Conservation (phyloP, 768 basidiomycete species). For the Gyrodon lividus region DNA sequence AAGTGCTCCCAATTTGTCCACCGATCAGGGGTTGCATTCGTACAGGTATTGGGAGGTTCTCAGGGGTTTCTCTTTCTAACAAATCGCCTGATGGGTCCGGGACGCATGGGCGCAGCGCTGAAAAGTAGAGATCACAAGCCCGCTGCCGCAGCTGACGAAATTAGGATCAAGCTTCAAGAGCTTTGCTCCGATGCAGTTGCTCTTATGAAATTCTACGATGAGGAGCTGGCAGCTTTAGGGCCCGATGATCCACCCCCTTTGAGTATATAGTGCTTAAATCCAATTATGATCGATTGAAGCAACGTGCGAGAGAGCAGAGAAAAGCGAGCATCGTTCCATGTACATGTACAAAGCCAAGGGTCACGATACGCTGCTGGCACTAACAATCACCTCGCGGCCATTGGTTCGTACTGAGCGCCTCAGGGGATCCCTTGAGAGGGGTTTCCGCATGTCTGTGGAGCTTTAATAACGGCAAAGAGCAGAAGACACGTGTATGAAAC, state of each 20-base stretch:
- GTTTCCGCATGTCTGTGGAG: conserved; percentile 67
- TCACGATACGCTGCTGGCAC: conserved; percentile 38
- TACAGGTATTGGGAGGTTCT: conserved; percentile 78
- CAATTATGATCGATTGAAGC: conserved; percentile 5
- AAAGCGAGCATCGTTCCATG: not conserved
- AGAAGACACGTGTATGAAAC: conserved; percentile 28
- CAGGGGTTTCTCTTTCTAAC: conserved; percentile 88
- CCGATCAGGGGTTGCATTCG: conserved; percentile 83
- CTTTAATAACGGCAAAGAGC: not conserved
- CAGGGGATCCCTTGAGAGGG: conserved; percentile 57
- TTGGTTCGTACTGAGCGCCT: conserved; percentile 69
- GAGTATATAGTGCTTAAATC: conserved; percentile 33
- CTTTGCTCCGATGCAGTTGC: conserved; percentile 62
- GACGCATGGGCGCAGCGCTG: conserved; percentile 54
- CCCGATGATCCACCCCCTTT: conserved; percentile 44
- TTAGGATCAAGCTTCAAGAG: conserved; percentile 56
- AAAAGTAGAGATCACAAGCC: conserved; percentile 58
- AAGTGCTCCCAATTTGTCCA: conserved; percentile 91
- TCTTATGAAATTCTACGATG: conserved; percentile 70
- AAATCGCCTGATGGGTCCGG: conserved; percentile 78
- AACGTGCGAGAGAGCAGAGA: conserved; percentile 9
- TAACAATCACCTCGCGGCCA: conserved; percentile 70
- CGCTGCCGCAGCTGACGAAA: conserved; percentile 56
- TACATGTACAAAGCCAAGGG: conserved; percentile 5
- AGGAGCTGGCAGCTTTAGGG: conserved; percentile 56